Evolutionary conservation across 139 green algal genomes (phyloP), one percentile per base, ranked within the genome.

Genomic region (Chlamydomonas urium): DNA sequence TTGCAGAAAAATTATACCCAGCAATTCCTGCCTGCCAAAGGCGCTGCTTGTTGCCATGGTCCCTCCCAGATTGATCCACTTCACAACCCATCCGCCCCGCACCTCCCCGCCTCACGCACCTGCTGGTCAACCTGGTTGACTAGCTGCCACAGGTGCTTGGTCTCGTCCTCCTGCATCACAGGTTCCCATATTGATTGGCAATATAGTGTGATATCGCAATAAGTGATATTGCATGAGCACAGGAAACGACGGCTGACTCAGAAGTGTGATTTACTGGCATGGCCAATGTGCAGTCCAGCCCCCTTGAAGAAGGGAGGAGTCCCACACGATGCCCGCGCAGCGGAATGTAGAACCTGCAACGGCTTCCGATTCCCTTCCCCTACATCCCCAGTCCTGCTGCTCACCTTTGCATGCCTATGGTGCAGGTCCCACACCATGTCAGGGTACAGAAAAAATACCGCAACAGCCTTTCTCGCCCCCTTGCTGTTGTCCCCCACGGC

Each of bases 151-250:
- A 85, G 63, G 37, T 66, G 70, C 72, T 83, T 67, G 17, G 83
- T 81, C 65, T 88, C 83, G 23, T 73, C 67, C 77, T 88, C 83
- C 72, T 88, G 71, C 14, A 81, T n/a, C n/a, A n/a, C 61, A 48
- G 6, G 19, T 34, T 34, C 21, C 17, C 24, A 21, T 21, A 17
- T 56, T 56, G 21, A 56, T 26, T 56, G 21, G 45, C 21, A 21
- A 56, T 26, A 56, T 26, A 56, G 17, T 56, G 21, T 21, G 17
- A 56, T 17, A 56, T 26, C 17, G 45, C 17, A 56, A 56, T 56
- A 21, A 56, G 21, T 26, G 45, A 56, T 26, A 56, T 17, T 56
- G 17, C 21, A 26, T 17, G 21, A 56, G 45, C 17, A 56, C 17
- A 56, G 17, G 17, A 17, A 56, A 56, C 45, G 17, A 56, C 45